A percentile compares a stretch with the other conserved stretches of the same genome.
Evolutionary conservation across 2,329 filamentous ascomycete genomes (phyloP).

Genomic region (Neurospora sp.): DNA sequence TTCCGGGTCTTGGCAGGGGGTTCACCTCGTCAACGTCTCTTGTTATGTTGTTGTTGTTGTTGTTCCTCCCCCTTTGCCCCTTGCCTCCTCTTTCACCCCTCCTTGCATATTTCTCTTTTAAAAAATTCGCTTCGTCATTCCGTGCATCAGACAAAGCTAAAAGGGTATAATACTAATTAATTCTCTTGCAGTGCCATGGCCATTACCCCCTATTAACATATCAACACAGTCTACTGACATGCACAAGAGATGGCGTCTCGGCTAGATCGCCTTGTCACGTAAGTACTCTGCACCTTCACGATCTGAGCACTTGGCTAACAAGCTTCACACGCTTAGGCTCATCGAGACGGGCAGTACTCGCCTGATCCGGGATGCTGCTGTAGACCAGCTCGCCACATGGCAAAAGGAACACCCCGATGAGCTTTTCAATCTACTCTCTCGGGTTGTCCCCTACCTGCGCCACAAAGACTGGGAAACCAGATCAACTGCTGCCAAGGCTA

Average conservation of each 20-base stretch:
- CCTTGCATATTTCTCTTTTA: neutral
- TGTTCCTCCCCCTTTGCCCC: neutral
- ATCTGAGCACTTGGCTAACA: conserved; percentile 10
- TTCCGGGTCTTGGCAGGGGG: neutral
- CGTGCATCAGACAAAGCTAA: neutral
- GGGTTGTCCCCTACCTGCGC: conserved; percentile 89
- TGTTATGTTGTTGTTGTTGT: neutral
- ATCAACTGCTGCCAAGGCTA: conserved; percentile 83
- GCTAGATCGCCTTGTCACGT: conserved; percentile 81
- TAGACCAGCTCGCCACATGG: conserved; percentile 92
- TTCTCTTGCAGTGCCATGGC: conserved; percentile 16
- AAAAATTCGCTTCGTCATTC: neutral
- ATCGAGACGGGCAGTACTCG: conserved; percentile 95
- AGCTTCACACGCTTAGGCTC: conserved; percentile 45
- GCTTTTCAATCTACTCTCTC: conserved; percentile 85
- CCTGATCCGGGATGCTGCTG: conserved; percentile 92
- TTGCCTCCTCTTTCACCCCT: neutral
- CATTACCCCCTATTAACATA: conserved; percentile 6
- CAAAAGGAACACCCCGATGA: conserved; percentile 98
- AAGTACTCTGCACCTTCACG: conserved; percentile 34
- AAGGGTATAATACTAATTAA: conserved; percentile 6
- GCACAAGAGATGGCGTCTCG: conserved; percentile 47
- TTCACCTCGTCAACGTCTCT: neutral
- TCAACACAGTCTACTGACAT: conserved; percentile 20
- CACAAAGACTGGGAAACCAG: conserved; percentile 97